A percentile compares a stretch with the other conserved stretches of the same genome.
These are phyloP conservation scores for Cercospora sp. DNA, from an alignment of 2,329 filamentous ascomycete species.

Conservation along the genomic window DNA sequence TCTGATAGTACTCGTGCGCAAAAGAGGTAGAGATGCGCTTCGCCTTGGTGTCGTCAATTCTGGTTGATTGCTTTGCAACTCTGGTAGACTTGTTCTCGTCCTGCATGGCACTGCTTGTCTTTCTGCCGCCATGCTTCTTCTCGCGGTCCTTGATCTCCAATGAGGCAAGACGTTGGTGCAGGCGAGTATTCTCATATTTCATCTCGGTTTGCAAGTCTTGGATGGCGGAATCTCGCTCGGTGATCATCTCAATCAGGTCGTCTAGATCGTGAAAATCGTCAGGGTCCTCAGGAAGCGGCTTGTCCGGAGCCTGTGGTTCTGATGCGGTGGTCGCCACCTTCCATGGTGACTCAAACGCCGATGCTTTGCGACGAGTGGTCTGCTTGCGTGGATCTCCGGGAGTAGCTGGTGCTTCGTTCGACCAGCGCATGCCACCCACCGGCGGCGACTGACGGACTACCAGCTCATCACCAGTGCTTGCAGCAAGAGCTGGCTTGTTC, in stretches of 20 bases:
- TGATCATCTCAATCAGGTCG: conserved; percentile 20
- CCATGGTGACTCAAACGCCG: not conserved
- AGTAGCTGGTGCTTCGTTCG: not conserved
- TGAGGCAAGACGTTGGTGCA: conserved; percentile 27
- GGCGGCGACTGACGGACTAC: conserved; percentile 19
- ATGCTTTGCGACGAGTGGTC: not conserved
- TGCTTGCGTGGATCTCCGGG: conserved; percentile 16
- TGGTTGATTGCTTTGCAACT: not conserved
- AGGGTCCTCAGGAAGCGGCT: conserved; percentile 6
- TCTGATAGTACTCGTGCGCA: conserved; percentile 31
- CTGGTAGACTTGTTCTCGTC: not conserved
- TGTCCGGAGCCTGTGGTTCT: not conserved
- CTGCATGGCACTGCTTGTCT: not conserved
- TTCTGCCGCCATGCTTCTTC: not conserved
- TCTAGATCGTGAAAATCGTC: conserved; percentile 9
- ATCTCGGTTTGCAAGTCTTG: conserved; percentile 23
- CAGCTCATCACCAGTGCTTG: not conserved
- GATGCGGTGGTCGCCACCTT: not conserved
- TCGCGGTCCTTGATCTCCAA: conserved; percentile 14
- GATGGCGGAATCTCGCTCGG: conserved; percentile 23
- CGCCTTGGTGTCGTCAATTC: conserved; percentile 8
- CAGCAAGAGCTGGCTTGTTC: conserved; percentile 16
- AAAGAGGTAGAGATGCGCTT: conserved; percentile 26
- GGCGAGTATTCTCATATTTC: conserved; percentile 17
- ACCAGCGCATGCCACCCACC: conserved; percentile 7